Conservation (phyloP, 139 green algal genomes). For the Haematococcus lacustris region DNA sequence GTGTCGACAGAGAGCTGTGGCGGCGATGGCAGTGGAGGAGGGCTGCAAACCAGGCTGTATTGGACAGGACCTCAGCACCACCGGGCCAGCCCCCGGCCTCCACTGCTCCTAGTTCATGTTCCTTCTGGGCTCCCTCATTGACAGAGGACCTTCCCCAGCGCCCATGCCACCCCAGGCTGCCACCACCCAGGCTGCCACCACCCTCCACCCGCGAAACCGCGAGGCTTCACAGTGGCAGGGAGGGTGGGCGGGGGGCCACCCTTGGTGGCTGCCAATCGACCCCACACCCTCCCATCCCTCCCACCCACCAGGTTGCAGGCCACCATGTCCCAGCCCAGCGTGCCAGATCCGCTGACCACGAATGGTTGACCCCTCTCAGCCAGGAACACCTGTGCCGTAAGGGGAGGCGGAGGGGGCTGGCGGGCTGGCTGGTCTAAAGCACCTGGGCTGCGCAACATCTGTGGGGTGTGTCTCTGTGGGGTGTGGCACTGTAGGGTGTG, state of each 20-base stretch:
- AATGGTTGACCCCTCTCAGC: conserved; percentile 22
- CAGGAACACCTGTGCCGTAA: conserved; percentile 11
- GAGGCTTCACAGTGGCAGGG: neutral
- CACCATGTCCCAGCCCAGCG: conserved; percentile 23
- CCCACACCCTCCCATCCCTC: too few relatives aligned
- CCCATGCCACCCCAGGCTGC: too few relatives aligned
- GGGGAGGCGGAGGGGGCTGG: too few relatives aligned
- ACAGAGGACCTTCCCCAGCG: neutral
- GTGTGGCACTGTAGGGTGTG: too few relatives aligned
- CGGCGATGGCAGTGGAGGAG: neutral
- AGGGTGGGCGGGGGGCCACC: neutral
- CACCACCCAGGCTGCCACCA: neutral
- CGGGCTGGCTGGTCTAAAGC: neutral
- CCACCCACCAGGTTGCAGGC: conserved; percentile 13
- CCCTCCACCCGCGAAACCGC: neutral
- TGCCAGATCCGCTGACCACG: conserved; percentile 15
- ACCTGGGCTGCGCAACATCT: neutral
- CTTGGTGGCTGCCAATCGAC: neutral
- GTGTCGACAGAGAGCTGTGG: neutral
- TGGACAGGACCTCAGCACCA: neutral
- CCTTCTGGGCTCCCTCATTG: neutral
- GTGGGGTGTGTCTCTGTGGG: too few relatives aligned
- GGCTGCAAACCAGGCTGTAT: neutral
- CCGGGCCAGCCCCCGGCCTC: neutral
- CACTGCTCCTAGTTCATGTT: too few relatives aligned